Base-by-base conservation (phyloP, 2,329 filamentous ascomycete genomes). In the Coniochaeta pulveracea region DNA sequence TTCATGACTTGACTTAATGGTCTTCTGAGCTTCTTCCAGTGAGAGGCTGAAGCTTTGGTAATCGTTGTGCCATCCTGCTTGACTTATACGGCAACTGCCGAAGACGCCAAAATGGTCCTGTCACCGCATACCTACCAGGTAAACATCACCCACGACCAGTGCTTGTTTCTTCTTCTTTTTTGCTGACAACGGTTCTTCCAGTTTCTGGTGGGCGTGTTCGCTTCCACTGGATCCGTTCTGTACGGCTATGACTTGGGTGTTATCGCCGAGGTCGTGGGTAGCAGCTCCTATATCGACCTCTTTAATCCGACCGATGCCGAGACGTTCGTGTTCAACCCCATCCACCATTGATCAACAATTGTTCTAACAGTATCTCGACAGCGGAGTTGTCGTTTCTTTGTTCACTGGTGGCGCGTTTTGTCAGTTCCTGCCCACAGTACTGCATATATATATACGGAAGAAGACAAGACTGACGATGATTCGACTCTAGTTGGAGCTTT, bases 391-490 rank as follows among this genome's bases (percentile, higher is more conserved):
- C 0, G 82, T 88, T 1, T 82, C 80, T 2, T 66, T 86, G 38
- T 88, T 89, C 52, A 89, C 83, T 0, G 79, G 82, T 23, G 69
- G 69, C n/a, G 81, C 81, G 15, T 85, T 85, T 56, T 69, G n/a
- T n/a, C n/a, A n/a, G n/a, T n/a, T n/a, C n/a, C n/a, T n/a, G n/a
- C n/a, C n/a, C n/a, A n/a, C n/a, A n/a, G n/a, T n/a, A n/a, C n/a
- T n/a, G n/a, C n/a, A n/a, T n/a, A n/a, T n/a, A n/a, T n/a, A n/a
- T n/a, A n/a, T n/a, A n/a, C n/a, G n/a, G n/a, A n/a, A n/a, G n/a
- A n/a, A n/a, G n/a, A n/a, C n/a, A n/a, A n/a, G n/a, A n/a, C n/a
- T n/a, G n/a, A n/a, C n/a, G n/a, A n/a, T n/a, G n/a, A n/a, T n/a
- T n/a, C n/a, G n/a, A n/a, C n/a, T n/a, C n/a, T n/a, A n/a, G n/a